These are phyloP conservation scores for Monosporascus cannonballus DNA, from an alignment of 2,329 filamentous ascomycete species.

Conservation along the genomic window DNA sequence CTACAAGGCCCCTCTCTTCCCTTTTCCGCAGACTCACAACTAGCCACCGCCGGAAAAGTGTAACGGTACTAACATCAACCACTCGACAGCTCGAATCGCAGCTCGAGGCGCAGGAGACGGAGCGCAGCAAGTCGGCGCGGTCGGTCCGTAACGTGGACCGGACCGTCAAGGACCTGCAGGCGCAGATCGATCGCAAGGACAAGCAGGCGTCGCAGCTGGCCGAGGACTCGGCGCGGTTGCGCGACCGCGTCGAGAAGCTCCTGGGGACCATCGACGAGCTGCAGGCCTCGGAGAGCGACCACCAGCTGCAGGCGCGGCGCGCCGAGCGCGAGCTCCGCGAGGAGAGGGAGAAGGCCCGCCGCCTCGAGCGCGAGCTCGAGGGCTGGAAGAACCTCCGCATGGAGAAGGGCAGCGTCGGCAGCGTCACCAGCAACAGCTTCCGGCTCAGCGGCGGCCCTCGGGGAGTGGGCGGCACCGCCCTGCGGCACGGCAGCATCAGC, in stretches of 20 bases:
- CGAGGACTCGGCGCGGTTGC: constrained; percentile 78
- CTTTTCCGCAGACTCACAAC: constrained; percentile 16
- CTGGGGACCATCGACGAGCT: constrained; percentile 90
- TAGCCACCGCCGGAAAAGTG: not conserved
- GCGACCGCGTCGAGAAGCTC: constrained; percentile 86
- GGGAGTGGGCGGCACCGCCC: constrained; percentile 30
- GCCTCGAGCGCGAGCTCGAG: constrained; percentile 84
- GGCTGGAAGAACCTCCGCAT: constrained; percentile 71
- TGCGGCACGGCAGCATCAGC: constrained; percentile 43
- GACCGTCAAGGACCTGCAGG: constrained; percentile 85
- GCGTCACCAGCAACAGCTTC: constrained; percentile 18
- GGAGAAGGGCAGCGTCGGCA: constrained; percentile 44
- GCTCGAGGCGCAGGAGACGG: constrained; percentile 75
- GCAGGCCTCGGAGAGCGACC: constrained; percentile 76
- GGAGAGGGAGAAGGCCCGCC: constrained; percentile 73
- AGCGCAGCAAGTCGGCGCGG: constrained; percentile 74
- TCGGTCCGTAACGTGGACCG: constrained; percentile 90
- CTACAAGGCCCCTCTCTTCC: constrained; percentile 15
- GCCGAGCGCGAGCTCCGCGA: constrained; percentile 87
- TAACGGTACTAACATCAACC: constrained; percentile 20
- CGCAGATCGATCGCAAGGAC: constrained; percentile 87
- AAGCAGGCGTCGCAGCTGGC: constrained; percentile 75
- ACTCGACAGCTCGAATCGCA: constrained; percentile 70
- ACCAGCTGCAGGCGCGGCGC: constrained; percentile 74
- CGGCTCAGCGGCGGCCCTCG: constrained; percentile 8